phyloP scores from a whole-genome alignment of 106 monocot genomes.

The Narthecium ossifragum region DNA sequence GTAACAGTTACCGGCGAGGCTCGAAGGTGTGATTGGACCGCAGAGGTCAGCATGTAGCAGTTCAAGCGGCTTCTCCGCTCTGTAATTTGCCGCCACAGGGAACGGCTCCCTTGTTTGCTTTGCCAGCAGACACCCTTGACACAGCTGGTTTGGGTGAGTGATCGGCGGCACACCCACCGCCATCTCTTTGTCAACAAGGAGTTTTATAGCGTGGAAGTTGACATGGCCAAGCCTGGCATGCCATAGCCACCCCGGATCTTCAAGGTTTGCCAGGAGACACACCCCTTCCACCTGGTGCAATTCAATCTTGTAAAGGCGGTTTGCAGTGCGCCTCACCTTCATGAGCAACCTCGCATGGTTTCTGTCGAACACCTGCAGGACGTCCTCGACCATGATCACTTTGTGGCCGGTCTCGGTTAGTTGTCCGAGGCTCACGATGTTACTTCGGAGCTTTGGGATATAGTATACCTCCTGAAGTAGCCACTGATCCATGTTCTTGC shows the following conservation, averaged over 20 bases:
- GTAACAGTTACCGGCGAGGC: too few species aligned
- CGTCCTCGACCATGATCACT: background rate
- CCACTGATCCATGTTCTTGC: background rate
- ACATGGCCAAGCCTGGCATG: conserved; percentile 2
- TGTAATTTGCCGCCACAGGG: too few species aligned
- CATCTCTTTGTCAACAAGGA: conserved; percentile 1
- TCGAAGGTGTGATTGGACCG: too few species aligned
- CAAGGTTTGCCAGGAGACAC: background rate
- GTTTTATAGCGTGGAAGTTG: conserved; percentile 6
- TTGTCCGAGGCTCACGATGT: conserved; percentile 4
- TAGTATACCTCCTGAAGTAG: conserved; percentile 1
- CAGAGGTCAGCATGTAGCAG: too few species aligned
- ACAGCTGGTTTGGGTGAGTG: too few species aligned
- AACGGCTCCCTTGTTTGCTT: too few species aligned
- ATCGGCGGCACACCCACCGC: too few species aligned
- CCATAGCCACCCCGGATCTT: conserved; percentile 2
- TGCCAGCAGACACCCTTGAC: too few species aligned
- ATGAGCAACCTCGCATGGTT: too few species aligned
- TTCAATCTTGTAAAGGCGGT: background rate
- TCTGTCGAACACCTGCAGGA: too few species aligned
- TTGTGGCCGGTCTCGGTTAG: background rate
- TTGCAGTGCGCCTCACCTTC: background rate
- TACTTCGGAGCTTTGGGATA: background rate
- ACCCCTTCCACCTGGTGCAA: background rate
- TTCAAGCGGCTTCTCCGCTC: too few species aligned